Base-by-base conservation (phyloP, 805 yeast genomes). In the Cyberlindnera xishuangbannaensis region DNA sequence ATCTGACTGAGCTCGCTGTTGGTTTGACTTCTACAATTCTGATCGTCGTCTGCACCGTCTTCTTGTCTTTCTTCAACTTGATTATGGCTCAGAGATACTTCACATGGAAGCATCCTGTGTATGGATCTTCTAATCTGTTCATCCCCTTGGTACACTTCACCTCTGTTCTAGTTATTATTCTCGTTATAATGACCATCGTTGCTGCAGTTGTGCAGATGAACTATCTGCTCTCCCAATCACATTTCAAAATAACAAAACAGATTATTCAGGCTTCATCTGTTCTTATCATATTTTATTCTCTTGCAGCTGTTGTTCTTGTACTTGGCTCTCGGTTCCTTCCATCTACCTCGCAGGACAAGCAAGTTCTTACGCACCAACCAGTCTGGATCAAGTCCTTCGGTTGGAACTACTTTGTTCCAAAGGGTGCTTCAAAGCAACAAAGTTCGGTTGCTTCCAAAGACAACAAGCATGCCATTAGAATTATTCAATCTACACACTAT, bases 101-200 rank as follows among this genome's bases (percentile, higher is more conserved):
- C 60, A 78, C 84, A 10, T 81, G 87, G 86, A 65, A 78, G 56
- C 88, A 82, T 55, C 88, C 90, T 10, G 73, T 71, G 26, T 71
- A 74, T 13, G 88, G 87, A 24, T 61, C 72, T 17, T 58, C 69
- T 29, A 62, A 55, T 41, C 34, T 64, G 16, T 74, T 81, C 45
- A 69, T 72, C 67, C 31, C 38, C 25, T 29, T 60, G 17, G 71
- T 80, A 79, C 52, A 66, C 31, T 28, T 60, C 7, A 49, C 78
- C 28, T 81, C 81, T 49, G 47, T 62, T 6, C 44, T 76, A 20
- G 85, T 81, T 19, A 30, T 65, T 21, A 76, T 68, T 6, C 66
- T 81, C 37, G 68, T 81, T 31, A 62, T 65, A 18, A 76, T 81
- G 80, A 79, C 85, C 15, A 71, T 81, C 45, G 64, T 76, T 23